Percentiles rank a stretch among this genome's conserved stretches.
These are phyloP conservation scores for Cudoniella acicularis DNA, from an alignment of 495 filamentous ascomycete species.

Conservation along the genomic window DNA sequence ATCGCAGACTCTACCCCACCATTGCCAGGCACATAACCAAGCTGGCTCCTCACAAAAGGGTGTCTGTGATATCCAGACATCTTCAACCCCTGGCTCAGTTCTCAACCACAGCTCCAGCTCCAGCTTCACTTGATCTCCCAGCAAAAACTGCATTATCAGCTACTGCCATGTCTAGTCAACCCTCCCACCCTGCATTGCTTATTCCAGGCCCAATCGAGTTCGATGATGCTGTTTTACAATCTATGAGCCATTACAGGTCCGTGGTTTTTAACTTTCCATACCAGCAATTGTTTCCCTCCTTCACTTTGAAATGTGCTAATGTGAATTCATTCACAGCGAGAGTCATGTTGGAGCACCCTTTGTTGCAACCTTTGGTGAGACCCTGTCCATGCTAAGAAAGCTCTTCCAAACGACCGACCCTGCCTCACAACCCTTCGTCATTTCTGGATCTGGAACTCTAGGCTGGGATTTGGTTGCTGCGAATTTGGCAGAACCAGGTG, in stretches of 20 bases:
- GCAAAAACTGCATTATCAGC: constrained; percentile 22
- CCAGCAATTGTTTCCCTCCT: background rate
- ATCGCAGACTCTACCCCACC: constrained; percentile 27
- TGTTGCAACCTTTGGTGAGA: constrained; percentile 86
- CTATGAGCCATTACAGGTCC: constrained; percentile 95
- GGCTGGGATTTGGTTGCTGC: constrained; percentile 95
- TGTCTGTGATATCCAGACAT: constrained; percentile 80
- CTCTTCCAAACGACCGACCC: constrained; percentile 86
- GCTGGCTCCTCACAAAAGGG: constrained; percentile 61
- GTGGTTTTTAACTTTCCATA: background rate
- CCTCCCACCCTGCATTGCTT: constrained; percentile 70
- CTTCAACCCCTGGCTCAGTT: constrained; percentile 48
- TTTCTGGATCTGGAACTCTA: constrained; percentile 91
- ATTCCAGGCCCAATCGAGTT: constrained; percentile 98
- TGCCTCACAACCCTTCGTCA: constrained; percentile 81
- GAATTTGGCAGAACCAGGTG: constrained; percentile 82
- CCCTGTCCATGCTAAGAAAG: constrained; percentile 80
- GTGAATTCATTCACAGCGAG: constrained; percentile 58
- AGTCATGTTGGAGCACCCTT: constrained; percentile 87
- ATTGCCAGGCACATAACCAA: constrained; percentile 19
- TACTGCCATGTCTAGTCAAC: constrained; percentile 71
- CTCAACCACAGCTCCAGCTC: constrained; percentile 55
- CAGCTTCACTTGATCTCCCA: constrained; percentile 24
- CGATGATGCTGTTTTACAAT: constrained; percentile 91
- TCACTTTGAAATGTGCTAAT: background rate